Percentiles rank a stretch among this genome's conserved stretches.
These are phyloP conservation scores for Hemisphaericaspora lyxosophila DNA, from an alignment of 1,139 yeast genomes.

Conservation along the genomic window DNA sequence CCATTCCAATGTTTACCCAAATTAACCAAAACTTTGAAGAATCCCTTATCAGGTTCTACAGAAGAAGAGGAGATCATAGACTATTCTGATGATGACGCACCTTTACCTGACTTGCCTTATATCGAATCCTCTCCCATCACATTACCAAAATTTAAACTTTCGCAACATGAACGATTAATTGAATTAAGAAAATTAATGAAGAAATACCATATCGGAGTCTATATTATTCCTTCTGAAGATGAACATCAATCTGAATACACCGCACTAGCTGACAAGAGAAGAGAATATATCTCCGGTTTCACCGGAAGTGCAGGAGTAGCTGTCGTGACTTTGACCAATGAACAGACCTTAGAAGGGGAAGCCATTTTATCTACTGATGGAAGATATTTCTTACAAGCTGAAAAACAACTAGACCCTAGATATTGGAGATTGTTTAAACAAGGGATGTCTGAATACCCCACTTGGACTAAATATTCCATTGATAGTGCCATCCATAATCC, in stretches of 20 bases:
- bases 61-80: slow-evolving; percentile 17
- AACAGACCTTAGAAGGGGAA: slow-evolving; percentile 29
- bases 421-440: slow-evolving; percentile 42
- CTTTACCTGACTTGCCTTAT: slow-evolving; percentile 31
- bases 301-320: slow-evolving; percentile 62
- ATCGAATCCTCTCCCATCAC: slow-evolving; percentile 8
- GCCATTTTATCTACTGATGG: slow-evolving; percentile 59
- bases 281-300: slow-evolving; percentile 53
- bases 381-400: slow-evolving; percentile 52
- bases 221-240: slow-evolving; percentile 59
- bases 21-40: slow-evolving; percentile 4
- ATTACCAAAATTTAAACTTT: slow-evolving; percentile 11
- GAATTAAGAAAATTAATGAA: slow-evolving; percentile 43
- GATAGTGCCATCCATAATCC: slow-evolving; percentile 32
- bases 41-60: slow-evolving; percentile 6
- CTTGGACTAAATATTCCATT: slow-evolving; percentile 40
- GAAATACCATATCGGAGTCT: slow-evolving; percentile 44
- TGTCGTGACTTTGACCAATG: slow-evolving; percentile 44
- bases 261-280: slow-evolving; percentile 49
- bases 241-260: slow-evolving; percentile 60
- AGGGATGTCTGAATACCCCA: slow-evolving; percentile 35
- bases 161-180: slow-evolving; percentile 25
- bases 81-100: slow-evolving; percentile 23
- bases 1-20: slow-evolving; percentile 19
- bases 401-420: slow-evolving; percentile 35